Conservation (phyloP, 2,329 filamentous ascomycete genomes). For the Colletotrichum theobromicola region DNA sequence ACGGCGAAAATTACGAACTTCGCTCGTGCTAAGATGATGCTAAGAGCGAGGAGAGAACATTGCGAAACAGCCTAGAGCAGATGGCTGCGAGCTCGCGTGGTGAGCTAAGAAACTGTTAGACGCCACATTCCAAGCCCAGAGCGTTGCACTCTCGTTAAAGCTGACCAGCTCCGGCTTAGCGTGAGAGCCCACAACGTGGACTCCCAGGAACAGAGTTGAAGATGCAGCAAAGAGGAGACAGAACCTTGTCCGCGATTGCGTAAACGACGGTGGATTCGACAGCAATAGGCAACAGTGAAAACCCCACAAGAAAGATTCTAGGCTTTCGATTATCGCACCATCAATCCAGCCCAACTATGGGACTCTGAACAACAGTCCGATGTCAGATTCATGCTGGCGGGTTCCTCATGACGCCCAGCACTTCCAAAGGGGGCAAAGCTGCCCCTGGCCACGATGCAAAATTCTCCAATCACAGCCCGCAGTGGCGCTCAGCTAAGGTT, state of each 20-base stretch:
- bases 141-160: not conserved
- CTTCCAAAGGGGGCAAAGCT: not conserved
- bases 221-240: not conserved
- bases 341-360: not conserved
- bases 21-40: not conserved
- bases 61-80: not conserved
- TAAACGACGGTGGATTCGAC: not conserved
- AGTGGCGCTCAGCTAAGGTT: constrained; percentile 1
- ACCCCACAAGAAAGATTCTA: not conserved
- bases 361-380: not conserved
- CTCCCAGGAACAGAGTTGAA: not conserved
- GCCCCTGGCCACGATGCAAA: not conserved
- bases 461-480: not conserved
- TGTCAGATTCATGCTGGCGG: not conserved
- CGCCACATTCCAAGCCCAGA: not conserved
- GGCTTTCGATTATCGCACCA: not conserved
- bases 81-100: not conserved
- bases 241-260: not conserved
- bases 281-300: not conserved
- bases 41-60: not conserved
- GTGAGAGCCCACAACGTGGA: not conserved
- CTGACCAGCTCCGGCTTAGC: not conserved
- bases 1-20: not conserved
- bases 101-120: not conserved
- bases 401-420: not conserved